Base-by-base conservation (phyloP, 73 alveolate genomes). In the Paramecium primaurelia region DNA sequence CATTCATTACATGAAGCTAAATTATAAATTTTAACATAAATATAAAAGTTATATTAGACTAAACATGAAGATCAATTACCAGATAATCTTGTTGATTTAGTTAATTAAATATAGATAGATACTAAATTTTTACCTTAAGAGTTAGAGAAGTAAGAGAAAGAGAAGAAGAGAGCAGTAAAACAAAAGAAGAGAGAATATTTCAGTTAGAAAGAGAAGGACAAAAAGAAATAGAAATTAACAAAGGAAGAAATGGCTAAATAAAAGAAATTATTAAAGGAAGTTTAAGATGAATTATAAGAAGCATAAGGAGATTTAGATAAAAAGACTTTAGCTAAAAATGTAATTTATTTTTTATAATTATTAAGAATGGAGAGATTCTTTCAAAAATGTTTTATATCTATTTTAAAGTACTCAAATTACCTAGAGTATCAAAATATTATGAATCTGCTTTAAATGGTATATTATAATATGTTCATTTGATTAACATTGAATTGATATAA, bases 271-370 rank as follows among this genome's bases (percentile, higher is more conserved):
- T n/a, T 73, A 1, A 73, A 73, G 22, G 68, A 73, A 18, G 87
- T 73, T 12, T 10, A 73, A 12, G 87, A 73, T 11, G 87, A 34
- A 37, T 12, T 37, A 16, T 20, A 73, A 73, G 86, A 73, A 73
- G 64, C 87, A 12, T 73, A 12, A 73, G 87, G 60, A 14, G 87
- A 73, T 73, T 12, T 73, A 6, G 87, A 73, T 73, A 73, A 73
- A 73, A 73, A 73, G 47, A 73, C 59, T 6, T 38, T 73, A 14
- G 87, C 87, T 9, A 73, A 73, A 40, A 20, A 64, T 12, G 84
- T 64, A 64, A 32, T 32, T 10, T 25, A 12, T 34, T 32, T 14
- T 11, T 11, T 8, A 25, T 25, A 64, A 28, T 64, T 16, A 8
- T 64, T 54, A 54, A 73, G 59, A 73, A 73, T 36, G 87, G 87